Evolutionary conservation across 2,329 filamentous ascomycete species (phyloP), one percentile per base, ranked within the genome.

Genomic region (Daldinia sp.): DNA sequence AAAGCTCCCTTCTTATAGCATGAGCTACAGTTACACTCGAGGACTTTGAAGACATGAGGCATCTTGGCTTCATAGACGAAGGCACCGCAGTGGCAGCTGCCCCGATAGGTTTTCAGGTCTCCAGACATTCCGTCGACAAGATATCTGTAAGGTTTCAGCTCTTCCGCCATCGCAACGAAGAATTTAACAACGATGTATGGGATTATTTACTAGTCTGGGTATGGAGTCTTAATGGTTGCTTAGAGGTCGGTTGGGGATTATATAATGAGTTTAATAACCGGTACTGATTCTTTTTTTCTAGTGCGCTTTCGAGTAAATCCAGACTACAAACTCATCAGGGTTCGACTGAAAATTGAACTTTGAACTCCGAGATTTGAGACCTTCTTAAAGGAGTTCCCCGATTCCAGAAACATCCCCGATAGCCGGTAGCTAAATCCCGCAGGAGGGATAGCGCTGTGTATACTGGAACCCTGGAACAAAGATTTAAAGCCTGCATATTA

Each of bases 1-100:
- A 84, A 74, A 48, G 83, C 82, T 15, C 78, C 83, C 74, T 85
- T 86, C 72, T 82, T 86, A 73, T 70, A 73, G 76, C 90, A 91
- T 70, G 91, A 87, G 79, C 88, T 91, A 80, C 91, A 93, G 78
- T 90, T 89, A 79, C 91, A 91, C 74, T 87, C 82, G 4, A 79
- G 75, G 5, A 83, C 84, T 4, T 82, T 78, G 73, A 86, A 87
- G 67, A 92, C 83, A 75, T 91, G 87, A 23, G 88, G 87, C 12
- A 89, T 51, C 2, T 80, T 76, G 60, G 82, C 73, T 74, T 85
- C 85, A 74, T 84, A 89, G 69, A 87, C 79, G 70, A 86, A 87
- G 42, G 82, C 80, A 5, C 81, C 83, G 76, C 87, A 89, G 76
- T 88, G 86, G 80, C 87, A 89, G 77, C 85, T 88, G 76, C 85